phyloP scores from a whole-genome alignment of 805 yeast genomes.

The Priceomyces carsonii region DNA sequence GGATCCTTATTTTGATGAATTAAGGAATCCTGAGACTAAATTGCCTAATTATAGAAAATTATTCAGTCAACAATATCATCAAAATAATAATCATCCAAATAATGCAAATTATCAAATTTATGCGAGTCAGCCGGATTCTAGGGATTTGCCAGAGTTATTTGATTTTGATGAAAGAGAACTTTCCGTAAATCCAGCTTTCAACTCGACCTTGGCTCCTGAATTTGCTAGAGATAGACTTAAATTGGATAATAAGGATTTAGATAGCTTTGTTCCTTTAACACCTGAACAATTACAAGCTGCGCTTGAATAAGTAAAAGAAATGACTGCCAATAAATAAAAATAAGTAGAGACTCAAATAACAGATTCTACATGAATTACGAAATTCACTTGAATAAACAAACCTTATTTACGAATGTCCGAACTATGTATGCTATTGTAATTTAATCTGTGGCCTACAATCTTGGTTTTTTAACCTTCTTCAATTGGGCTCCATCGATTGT shows the following conservation, averaged over 20 bases:
- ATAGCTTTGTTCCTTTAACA: slow-evolving; percentile 41
- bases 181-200: slow-evolving; percentile 43
- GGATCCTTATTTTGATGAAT: slow-evolving; percentile 57
- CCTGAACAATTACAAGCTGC: slow-evolving; percentile 37
- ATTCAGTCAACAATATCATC: slow-evolving; percentile 38
- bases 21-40: slow-evolving; percentile 38
- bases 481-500: slow-evolving; percentile 8
- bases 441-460: slow-evolving; percentile 21
- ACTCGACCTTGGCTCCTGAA: slow-evolving; percentile 43
- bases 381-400: not conserved
- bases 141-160: slow-evolving; percentile 49
- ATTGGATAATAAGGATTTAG: slow-evolving; percentile 24
- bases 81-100: slow-evolving; percentile 30
- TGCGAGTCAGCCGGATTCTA: slow-evolving; percentile 39
- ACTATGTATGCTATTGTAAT: not conserved
- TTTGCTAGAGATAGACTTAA: slow-evolving; percentile 31
- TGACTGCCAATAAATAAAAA: no score
- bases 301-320: slow-evolving; percentile 25
- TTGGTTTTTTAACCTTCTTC: slow-evolving; percentile 35
- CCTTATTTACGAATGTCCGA: slow-evolving; percentile 1
- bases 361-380: slow-evolving; percentile 1
- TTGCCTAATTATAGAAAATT: slow-evolving; percentile 46
- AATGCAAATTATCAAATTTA: slow-evolving; percentile 44
- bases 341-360: no score
- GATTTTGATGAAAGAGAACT: slow-evolving; percentile 55